Percentiles rank a stretch among this genome's conserved stretches.
Conservation (phyloP, 2,329 filamentous ascomycete species). For the Pseudogymnoascus sp. region DNA sequence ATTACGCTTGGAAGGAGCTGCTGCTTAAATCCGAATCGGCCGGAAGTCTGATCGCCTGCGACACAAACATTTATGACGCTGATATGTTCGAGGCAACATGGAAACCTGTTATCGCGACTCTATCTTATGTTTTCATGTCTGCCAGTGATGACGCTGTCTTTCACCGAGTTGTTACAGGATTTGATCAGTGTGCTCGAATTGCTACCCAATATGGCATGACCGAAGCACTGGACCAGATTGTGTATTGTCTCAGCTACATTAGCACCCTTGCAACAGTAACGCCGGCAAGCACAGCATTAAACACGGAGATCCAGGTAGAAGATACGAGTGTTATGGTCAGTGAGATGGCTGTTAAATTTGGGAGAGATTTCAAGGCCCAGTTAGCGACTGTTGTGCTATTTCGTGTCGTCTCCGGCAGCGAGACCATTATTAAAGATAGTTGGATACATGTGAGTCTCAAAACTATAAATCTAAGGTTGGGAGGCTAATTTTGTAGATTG, state of each 20-base stretch:
- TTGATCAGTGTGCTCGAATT: conserved; percentile 92
- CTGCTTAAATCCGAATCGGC: conserved; percentile 74
- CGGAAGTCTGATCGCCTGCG: conserved; percentile 65
- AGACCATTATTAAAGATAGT: conserved; percentile 63
- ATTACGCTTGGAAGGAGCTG: conserved; percentile 95
- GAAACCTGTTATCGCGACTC: conserved; percentile 86
- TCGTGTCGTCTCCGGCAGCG: conserved; percentile 79
- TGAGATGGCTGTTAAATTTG: conserved; percentile 91
- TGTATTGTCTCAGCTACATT: conserved; percentile 84
- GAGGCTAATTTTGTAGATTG: conserved; percentile 51
- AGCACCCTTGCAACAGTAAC: conserved; percentile 72
- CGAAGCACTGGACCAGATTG: conserved; percentile 85
- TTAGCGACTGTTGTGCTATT: conserved; percentile 93
- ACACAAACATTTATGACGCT: conserved; percentile 91
- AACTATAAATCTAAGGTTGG: conserved; percentile 11
- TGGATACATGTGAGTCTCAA: conserved; percentile 63
- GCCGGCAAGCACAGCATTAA: conserved; percentile 75
- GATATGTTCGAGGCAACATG: conserved; percentile 97
- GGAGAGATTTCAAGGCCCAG: conserved; percentile 86
- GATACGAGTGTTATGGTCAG: conserved; percentile 97
- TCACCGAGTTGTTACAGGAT: conserved; percentile 83
- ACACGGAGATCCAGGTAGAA: conserved; percentile 89
- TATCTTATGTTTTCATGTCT: conserved; percentile 98
- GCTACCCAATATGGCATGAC: conserved; percentile 74
- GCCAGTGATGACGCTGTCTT: conserved; percentile 96